Conservation (phyloP, 768 basidiomycete genomes). For the Baorangia bicolor region DNA sequence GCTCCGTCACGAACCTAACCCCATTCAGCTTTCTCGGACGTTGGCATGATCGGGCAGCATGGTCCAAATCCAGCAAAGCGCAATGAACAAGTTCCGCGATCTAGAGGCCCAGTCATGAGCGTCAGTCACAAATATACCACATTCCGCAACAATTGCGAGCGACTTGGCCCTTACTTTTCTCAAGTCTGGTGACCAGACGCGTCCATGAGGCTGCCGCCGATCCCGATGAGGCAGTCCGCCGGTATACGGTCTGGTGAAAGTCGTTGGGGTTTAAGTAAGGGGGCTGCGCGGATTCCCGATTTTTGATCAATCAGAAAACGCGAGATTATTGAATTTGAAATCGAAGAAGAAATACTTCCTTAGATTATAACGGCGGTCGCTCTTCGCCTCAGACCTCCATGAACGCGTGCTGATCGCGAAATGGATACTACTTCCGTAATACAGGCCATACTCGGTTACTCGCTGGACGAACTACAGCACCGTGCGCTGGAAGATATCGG, state of each 20-base stretch:
- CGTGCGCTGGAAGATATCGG: not conserved
- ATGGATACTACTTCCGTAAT: not conserved
- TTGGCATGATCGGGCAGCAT: no score
- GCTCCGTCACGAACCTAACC: not conserved
- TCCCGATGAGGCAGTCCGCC: no score
- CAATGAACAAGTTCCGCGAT: not conserved
- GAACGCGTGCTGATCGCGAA: not conserved
- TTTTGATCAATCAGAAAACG: not conserved
- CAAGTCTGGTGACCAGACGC: no score
- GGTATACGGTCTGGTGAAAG: no score
- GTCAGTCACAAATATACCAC: not conserved
- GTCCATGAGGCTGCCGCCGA: no score
- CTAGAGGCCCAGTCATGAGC: not conserved
- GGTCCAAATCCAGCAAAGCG: not conserved
- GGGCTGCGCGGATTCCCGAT: no score
- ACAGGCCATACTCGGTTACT: not conserved
- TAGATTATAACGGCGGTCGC: not conserved
- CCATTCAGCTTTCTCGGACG: not conserved
- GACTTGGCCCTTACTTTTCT: no score
- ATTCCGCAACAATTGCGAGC: not conserved
- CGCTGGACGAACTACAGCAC: not conserved
- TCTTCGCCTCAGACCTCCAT: no score
- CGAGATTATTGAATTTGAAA: not conserved
- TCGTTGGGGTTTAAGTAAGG: no score
- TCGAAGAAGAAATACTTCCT: not conserved